Conservation (phyloP, 345 rosid genomes). For the Moricandia arvensis region DNA sequence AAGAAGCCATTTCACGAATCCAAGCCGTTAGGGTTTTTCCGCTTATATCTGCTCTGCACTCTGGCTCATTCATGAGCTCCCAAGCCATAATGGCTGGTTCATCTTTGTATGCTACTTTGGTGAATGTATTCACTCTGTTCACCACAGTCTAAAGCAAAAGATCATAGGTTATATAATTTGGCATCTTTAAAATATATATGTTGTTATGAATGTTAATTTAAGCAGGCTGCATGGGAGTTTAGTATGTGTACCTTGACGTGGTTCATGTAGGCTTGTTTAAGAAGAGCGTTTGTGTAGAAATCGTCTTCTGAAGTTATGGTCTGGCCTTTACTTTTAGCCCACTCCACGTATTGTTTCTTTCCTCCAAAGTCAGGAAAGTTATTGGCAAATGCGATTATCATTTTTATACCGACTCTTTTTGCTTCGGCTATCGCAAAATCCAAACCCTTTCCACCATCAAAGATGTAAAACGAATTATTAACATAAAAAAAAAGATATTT, state of each 20-base stretch:
- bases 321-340: slow-evolving; percentile 31
- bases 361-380: slow-evolving; percentile 33
- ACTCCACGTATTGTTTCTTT: slow-evolving; percentile 24
- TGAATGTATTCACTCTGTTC: slow-evolving; percentile 61
- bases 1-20: slow-evolving; percentile 62
- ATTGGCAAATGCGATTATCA: slow-evolving; percentile 30
- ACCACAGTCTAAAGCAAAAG: slow-evolving; percentile 43
- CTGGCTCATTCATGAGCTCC: slow-evolving; percentile 89
- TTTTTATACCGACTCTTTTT: slow-evolving; percentile 22
- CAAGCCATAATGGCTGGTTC: slow-evolving; percentile 78
- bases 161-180: slow-evolving; percentile 1
- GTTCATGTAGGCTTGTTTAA: slow-evolving; percentile 28
- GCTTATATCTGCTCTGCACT: slow-evolving; percentile 48
- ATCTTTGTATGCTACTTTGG: slow-evolving; percentile 64
- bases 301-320: slow-evolving; percentile 20
- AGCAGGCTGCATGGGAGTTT: neutral
- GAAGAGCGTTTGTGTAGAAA: slow-evolving; percentile 29
- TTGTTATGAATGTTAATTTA: neutral
- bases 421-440: slow-evolving; percentile 37
- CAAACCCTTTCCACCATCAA: slow-evolving; percentile 30
- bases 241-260: slow-evolving; percentile 25
- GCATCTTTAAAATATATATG: no score
- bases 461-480: neutral
- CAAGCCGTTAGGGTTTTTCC: slow-evolving; percentile 57
- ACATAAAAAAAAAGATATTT: neutral